These are phyloP conservation scores for Mimosa bimucronata DNA, from an alignment of 306 rosid genomes.

Conservation along the genomic window DNA sequence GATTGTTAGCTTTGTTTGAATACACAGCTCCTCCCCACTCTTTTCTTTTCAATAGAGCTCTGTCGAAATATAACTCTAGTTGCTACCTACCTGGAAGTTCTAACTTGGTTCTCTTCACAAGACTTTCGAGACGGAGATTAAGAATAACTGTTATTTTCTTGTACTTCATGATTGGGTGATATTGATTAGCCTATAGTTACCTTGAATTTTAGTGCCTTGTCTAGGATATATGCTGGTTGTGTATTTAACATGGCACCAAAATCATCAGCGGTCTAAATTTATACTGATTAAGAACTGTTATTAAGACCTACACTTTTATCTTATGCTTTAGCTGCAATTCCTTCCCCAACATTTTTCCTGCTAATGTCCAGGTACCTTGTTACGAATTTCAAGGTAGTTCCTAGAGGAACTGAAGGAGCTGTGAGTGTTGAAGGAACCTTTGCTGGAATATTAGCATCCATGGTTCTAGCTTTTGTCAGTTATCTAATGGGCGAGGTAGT, in stretches of 20 bases:
- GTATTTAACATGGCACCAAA: slow-evolving; percentile 25
- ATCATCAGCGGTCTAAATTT: slow-evolving; percentile 11
- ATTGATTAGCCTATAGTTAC: slow-evolving; percentile 27
- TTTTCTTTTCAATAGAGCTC: not conserved
- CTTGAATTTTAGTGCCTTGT: slow-evolving; percentile 9
- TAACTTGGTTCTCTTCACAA: not conserved
- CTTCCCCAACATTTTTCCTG: slow-evolving; percentile 9
- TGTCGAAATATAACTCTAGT: not conserved
- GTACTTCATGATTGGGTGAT: not conserved
- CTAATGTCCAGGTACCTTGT: slow-evolving; percentile 76
- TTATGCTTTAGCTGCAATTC: not conserved
- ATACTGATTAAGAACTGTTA: slow-evolving; percentile 13
- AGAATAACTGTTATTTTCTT: slow-evolving; percentile 18
- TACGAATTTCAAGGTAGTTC: slow-evolving; percentile 87
- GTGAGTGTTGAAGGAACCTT: slow-evolving; percentile 92
- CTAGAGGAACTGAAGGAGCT: slow-evolving; percentile 99
- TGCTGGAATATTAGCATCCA: slow-evolving; percentile 87
- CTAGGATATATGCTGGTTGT: slow-evolving; percentile 2
- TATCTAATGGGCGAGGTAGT: slow-evolving; percentile 78
- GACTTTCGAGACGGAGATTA: not conserved
- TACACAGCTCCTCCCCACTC: not conserved
- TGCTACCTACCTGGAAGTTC: not conserved
- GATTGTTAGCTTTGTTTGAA: not conserved
- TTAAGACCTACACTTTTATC: not conserved
- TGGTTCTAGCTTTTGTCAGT: slow-evolving; percentile 68